Percentiles rank a stretch among this genome's conserved stretches.
Conservation (phyloP, 257 asterid genomes). For the Plantago elongata region DNA sequence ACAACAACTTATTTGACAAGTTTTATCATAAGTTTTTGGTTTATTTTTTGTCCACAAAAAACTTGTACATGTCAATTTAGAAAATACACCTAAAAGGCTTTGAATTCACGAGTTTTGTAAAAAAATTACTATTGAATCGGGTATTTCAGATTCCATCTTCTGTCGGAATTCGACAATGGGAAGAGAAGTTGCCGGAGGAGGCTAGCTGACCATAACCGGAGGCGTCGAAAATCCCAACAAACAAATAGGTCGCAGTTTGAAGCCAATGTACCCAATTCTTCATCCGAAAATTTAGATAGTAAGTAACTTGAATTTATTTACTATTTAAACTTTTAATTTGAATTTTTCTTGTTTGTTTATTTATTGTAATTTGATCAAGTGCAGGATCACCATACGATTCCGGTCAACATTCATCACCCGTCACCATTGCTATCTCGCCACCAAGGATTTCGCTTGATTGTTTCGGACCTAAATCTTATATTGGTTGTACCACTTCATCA, state of each 20-base stretch:
- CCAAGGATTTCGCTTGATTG: constrained; percentile 75
- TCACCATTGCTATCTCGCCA: constrained; percentile 66
- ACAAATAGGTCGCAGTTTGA: constrained; percentile 35
- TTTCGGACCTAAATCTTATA: constrained; percentile 47
- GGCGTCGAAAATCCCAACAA: constrained; percentile 65
- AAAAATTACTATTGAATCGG: too few species aligned
- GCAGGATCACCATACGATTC: constrained; percentile 76
- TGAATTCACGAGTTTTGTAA: too few species aligned
- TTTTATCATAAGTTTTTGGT: too few species aligned
- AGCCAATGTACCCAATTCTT: constrained; percentile 29
- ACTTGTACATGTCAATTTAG: too few species aligned
- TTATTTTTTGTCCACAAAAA: too few species aligned
- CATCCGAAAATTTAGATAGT: constrained; percentile 40
- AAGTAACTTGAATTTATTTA: constrained; percentile 16
- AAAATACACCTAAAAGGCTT: too few species aligned
- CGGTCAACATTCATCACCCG: constrained; percentile 58
- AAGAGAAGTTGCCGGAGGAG: constrained; percentile 92
- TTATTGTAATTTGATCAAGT: too few species aligned
- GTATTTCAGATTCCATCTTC: constrained; percentile 62
- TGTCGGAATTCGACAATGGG: constrained; percentile 85
- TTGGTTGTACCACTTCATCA: constrained; percentile 24
- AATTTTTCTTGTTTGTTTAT: background rate
- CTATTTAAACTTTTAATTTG: too few species aligned
- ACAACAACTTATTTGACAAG: too few species aligned
- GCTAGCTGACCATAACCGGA: constrained; percentile 88